Evolutionary conservation across 352 stramenopile genomes (phyloP).

Genomic region (Phytophthora sp.): DNA sequence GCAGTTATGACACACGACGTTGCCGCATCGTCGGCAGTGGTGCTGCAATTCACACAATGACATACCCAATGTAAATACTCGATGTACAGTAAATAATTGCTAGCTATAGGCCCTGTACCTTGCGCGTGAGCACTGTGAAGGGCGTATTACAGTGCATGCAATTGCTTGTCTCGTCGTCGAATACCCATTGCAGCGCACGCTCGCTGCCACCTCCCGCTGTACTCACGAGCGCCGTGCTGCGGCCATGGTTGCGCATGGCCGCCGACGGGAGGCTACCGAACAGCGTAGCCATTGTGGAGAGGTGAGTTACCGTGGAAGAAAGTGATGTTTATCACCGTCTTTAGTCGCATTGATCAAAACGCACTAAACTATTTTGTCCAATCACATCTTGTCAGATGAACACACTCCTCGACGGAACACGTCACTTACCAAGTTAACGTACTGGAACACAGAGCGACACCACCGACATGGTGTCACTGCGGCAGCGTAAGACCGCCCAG

Average conservation of each 20-base stretch:
- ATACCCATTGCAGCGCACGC: constrained; percentile 79
- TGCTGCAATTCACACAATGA: constrained; percentile 49
- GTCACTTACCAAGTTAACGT: constrained; percentile 35
- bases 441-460: constrained; percentile 7
- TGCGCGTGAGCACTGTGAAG: constrained; percentile 84
- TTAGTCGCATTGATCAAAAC: neutral
- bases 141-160: constrained; percentile 90
- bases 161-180: constrained; percentile 85
- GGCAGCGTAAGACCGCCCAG: constrained; percentile 41
- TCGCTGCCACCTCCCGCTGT: constrained; percentile 41
- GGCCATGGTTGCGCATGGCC: constrained; percentile 54
- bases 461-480: constrained; percentile 38
- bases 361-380: constrained; percentile 22
- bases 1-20: constrained; percentile 87
- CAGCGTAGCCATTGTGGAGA: constrained; percentile 61
- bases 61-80: neutral
- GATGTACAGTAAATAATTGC: neutral
- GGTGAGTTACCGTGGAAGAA: neutral
- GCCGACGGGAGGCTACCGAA: constrained; percentile 75
- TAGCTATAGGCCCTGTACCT: constrained; percentile 43
- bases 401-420: constrained; percentile 24
- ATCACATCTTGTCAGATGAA: neutral
- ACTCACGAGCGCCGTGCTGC: constrained; percentile 48
- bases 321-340: neutral
- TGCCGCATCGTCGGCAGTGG: constrained; percentile 84